These are phyloP conservation scores for Lactarius sanguifluus DNA, from an alignment of 768 basidiomycete species.

Conservation along the genomic window DNA sequence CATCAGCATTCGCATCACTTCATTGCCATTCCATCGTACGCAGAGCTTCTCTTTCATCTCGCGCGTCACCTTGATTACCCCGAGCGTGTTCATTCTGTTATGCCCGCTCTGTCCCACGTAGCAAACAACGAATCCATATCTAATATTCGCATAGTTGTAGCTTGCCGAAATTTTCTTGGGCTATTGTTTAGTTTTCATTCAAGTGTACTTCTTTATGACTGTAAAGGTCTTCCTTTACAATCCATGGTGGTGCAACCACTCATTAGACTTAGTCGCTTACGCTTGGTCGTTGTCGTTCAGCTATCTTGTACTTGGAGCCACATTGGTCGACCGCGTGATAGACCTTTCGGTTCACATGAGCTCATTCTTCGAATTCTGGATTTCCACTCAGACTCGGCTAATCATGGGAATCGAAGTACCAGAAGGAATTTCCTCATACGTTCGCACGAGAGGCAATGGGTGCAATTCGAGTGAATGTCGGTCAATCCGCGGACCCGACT, in stretches of 20 bases:
- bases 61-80: slow-evolving; percentile 5
- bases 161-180: slow-evolving; percentile 2
- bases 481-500: background rate
- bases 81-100: slow-evolving; percentile 6
- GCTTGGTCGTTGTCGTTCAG: background rate
- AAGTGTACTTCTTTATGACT: background rate
- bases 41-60: slow-evolving; percentile 3
- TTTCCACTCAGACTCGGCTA: background rate
- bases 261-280: background rate
- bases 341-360: background rate
- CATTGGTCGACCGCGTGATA: background rate
- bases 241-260: background rate
- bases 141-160: slow-evolving; percentile 23
- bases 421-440: background rate
- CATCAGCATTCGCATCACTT: slow-evolving; percentile 11
- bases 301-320: background rate
- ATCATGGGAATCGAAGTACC: background rate
- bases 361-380: background rate
- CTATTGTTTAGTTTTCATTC: slow-evolving; percentile 5
- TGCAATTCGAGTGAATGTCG: background rate
- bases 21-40: background rate
- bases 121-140: slow-evolving; percentile 17
- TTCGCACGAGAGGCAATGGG: background rate
- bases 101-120: background rate
- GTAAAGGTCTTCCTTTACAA: background rate